A percentile compares a stretch with the other conserved stretches of the same genome.
These are phyloP conservation scores for Puccinia polysora DNA, from an alignment of 1,284 basidiomycete genomes.

Conservation along the genomic window DNA sequence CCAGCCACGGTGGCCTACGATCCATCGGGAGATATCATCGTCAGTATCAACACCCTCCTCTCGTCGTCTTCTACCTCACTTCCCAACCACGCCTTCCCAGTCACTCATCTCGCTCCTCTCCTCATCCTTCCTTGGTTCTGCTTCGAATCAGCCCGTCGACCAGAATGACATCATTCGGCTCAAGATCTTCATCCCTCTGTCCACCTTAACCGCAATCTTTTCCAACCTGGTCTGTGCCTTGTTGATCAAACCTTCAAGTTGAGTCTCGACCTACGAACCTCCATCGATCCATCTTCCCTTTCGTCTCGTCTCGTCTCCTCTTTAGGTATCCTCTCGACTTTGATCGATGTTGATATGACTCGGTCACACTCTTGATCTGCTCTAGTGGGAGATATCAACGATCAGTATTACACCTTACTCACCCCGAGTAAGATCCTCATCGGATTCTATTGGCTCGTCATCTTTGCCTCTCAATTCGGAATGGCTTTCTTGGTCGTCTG, in stretches of 20 bases:
- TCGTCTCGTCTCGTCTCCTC: neutral
- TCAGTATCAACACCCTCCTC: neutral
- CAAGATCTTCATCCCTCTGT: conserved; percentile 42
- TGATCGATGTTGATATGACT: neutral
- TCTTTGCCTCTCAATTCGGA: conserved; percentile 37
- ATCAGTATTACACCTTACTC: conserved; percentile 39
- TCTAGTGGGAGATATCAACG: conserved; percentile 42
- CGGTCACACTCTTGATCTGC: neutral
- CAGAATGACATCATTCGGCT: conserved; percentile 42
- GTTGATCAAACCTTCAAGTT: conserved; percentile 41
- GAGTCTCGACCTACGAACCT: neutral
- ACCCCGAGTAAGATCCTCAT: conserved; percentile 38
- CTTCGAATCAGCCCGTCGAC: conserved; percentile 27
- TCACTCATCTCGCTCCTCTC: too few relatives aligned
- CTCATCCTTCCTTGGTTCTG: neutral
- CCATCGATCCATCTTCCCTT: neutral
- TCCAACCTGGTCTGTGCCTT: conserved; percentile 35
- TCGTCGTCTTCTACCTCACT: neutral
- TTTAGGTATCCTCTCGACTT: conserved; percentile 3
- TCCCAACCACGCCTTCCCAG: too few relatives aligned
- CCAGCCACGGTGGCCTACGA: conserved; percentile 13
- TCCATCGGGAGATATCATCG: conserved; percentile 36
- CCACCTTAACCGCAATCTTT: conserved; percentile 40
- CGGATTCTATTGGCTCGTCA: conserved; percentile 33
- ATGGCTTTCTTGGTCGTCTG: conserved; percentile 39